Percentiles rank a stretch among this genome's conserved stretches.
phyloP scores from a whole-genome alignment of 345 rosid species.

The Hevea brasiliensis region DNA sequence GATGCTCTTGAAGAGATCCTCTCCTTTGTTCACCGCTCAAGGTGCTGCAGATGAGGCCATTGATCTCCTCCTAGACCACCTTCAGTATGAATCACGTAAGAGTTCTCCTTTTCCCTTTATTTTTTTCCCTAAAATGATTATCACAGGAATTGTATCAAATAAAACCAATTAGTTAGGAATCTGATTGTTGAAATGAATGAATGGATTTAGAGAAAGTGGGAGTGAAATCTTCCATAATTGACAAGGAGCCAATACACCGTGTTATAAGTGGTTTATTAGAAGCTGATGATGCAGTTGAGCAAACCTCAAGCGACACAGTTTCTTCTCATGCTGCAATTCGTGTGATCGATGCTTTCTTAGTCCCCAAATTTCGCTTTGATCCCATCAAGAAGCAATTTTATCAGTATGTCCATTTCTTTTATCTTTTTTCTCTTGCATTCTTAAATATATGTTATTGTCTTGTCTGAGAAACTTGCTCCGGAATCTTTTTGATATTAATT shows the following conservation, averaged over 20 bases:
- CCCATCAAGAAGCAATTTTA: conserved; percentile 72
- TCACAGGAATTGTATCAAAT: background rate
- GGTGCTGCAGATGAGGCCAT: conserved; percentile 71
- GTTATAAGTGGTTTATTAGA: conserved; percentile 56
- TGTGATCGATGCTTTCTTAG: conserved; percentile 67
- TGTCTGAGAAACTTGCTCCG: background rate
- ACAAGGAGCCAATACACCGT: conserved; percentile 55
- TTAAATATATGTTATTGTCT: background rate
- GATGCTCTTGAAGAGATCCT: conserved; percentile 76
- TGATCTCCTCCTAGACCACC: conserved; percentile 78
- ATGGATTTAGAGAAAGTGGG: conserved; percentile 23
- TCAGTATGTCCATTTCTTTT: conserved; percentile 41
- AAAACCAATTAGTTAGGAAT: background rate
- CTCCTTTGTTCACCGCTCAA: conserved; percentile 54
- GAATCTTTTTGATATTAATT: too few relatives aligned
- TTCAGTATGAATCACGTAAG: conserved; percentile 36
- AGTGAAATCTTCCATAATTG: conserved; percentile 67
- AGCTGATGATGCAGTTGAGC: conserved; percentile 70
- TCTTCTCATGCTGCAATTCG: conserved; percentile 47
- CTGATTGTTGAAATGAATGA: background rate
- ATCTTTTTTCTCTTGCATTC: background rate
- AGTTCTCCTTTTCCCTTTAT: background rate
- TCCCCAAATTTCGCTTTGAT: conserved; percentile 77
- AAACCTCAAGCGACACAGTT: conserved; percentile 22
- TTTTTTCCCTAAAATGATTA: background rate